Percentiles rank a stretch among this genome's conserved stretches.
Conservation (phyloP, 1,139 yeast species). For the Suhomyces choctaworum region DNA sequence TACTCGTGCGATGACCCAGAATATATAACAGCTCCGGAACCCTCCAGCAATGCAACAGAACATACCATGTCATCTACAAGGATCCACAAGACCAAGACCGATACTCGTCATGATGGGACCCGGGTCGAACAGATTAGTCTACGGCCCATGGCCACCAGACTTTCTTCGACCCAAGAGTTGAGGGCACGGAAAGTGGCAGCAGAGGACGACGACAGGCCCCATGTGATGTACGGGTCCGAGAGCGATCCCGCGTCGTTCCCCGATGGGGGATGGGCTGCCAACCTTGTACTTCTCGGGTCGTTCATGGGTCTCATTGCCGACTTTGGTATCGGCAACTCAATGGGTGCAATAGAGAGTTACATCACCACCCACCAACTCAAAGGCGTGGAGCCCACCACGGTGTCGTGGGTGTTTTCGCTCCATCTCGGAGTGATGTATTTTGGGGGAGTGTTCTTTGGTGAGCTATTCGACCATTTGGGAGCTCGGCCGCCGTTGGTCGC, state of each 20-base stretch:
- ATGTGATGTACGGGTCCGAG: slow-evolving; percentile 13
- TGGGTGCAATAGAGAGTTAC: slow-evolving; percentile 64
- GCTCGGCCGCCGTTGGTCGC: slow-evolving; percentile 45
- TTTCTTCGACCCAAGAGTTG: slow-evolving; percentile 9
- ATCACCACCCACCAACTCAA: slow-evolving; percentile 51
- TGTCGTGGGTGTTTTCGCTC: slow-evolving; percentile 66
- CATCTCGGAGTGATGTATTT: slow-evolving; percentile 57
- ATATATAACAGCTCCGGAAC: too few species aligned
- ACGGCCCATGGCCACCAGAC: slow-evolving; percentile 6
- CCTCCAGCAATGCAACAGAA: too few species aligned
- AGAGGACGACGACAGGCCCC: not conserved
- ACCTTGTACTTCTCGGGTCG: slow-evolving; percentile 62
- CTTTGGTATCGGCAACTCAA: slow-evolving; percentile 62
- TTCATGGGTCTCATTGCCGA: slow-evolving; percentile 58
- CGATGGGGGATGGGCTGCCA: slow-evolving; percentile 61
- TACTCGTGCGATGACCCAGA: too few species aligned
- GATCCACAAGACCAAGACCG: too few species aligned
- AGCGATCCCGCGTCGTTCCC: slow-evolving; percentile 45
- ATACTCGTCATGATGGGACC: too few species aligned
- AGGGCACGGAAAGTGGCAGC: slow-evolving; percentile 4
- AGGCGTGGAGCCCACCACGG: slow-evolving; percentile 39
- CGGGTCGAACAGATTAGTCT: not conserved
- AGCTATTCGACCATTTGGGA: slow-evolving; percentile 59
- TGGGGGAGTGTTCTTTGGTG: slow-evolving; percentile 62
- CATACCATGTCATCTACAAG: too few species aligned